Evolutionary conservation across 257 asterid species (phyloP), one percentile per base, ranked within the genome.

Genomic region (Penstemon barbatus): DNA sequence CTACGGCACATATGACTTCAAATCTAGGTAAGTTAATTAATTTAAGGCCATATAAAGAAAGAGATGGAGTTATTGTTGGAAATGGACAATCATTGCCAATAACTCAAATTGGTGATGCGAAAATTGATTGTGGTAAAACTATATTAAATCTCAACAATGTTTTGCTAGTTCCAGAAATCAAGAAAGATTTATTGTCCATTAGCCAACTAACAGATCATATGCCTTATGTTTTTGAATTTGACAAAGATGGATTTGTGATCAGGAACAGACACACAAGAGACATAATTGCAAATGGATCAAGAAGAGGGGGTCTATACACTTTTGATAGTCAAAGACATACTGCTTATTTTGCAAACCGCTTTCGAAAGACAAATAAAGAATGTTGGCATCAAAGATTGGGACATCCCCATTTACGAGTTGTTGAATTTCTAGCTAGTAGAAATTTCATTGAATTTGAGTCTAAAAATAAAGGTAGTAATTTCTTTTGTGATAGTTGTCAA

Each of bases 401-500:
- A 9, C 15, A 48, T 48, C 53, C 53, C 12, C 53, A 48, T 0
- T 48, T 48, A 9, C 15, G 50, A 48, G 53, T 48, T 9, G 53
- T 48, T 11, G 53, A 48, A 5, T 9, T 48, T 48, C 13, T 48
- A 48, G 53, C 53, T 7, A 48, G 5, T 48, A 48, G 15, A 48
- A 48, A 10, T 3, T 48, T 48, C 12, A 48, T 48, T 48, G 15
- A 48, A 7, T 48, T 48, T 48, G 53, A 48, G 53, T 8, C 18
- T 15, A 48, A 48, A 15, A 48, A 15, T 9, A n/a, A 48, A 0
- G 15, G 12, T 11, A 48, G 15, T 7, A 48, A 48, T 48, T 48
- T 48, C 53, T 48, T 57, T 59, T 69, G 50, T 69, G 42, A 10
- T 58, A 44, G 39, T 19, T 46, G 60, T 11, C 67, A 69, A 69